Evolutionary conservation across 805 yeast genomes (phyloP).

Genomic region (Blastobotrys attinorum): DNA sequence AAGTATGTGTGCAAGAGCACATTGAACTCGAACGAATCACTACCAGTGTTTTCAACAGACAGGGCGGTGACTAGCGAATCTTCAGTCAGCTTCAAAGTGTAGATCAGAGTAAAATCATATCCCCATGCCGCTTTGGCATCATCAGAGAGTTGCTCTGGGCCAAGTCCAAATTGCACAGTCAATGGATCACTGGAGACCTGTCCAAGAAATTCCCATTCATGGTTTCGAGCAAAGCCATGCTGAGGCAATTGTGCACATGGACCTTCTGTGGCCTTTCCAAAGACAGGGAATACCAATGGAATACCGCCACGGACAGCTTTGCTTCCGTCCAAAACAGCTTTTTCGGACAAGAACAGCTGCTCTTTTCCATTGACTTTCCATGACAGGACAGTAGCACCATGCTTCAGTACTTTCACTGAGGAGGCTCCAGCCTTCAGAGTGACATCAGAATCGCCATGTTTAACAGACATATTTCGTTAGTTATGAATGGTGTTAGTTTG

Average conservation of each 20-base stretch:
- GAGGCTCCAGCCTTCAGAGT: slow-evolving; percentile 46
- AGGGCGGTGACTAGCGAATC: slow-evolving; percentile 59
- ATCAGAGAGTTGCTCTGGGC: slow-evolving; percentile 70
- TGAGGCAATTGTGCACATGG: slow-evolving; percentile 68
- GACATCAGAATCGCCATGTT: slow-evolving; percentile 58
- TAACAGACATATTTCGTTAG: slow-evolving; percentile 72
- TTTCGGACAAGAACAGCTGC: slow-evolving; percentile 61
- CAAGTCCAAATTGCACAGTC: slow-evolving; percentile 82
- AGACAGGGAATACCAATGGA: slow-evolving; percentile 87
- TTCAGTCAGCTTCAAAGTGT: slow-evolving; percentile 54
- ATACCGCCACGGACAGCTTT: slow-evolving; percentile 97
- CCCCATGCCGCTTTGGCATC: slow-evolving; percentile 55
- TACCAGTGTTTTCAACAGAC: slow-evolving; percentile 67
- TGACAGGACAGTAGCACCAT: slow-evolving; percentile 82
- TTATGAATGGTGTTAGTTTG: too few relatives aligned
- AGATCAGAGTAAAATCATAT: slow-evolving; percentile 69
- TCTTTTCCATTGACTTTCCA: slow-evolving; percentile 72
- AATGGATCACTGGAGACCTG: slow-evolving; percentile 63
- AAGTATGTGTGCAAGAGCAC: slow-evolving; percentile 93
- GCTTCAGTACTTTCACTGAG: slow-evolving; percentile 67
- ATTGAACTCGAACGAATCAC: slow-evolving; percentile 65
- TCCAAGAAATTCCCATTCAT: slow-evolving; percentile 91
- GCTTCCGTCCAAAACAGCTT: slow-evolving; percentile 80
- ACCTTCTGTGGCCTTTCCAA: slow-evolving; percentile 61
- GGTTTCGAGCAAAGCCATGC: slow-evolving; percentile 92